phyloP scores from a whole-genome alignment of 2,329 filamentous ascomycete genomes.

The Emmonsia crescens region DNA sequence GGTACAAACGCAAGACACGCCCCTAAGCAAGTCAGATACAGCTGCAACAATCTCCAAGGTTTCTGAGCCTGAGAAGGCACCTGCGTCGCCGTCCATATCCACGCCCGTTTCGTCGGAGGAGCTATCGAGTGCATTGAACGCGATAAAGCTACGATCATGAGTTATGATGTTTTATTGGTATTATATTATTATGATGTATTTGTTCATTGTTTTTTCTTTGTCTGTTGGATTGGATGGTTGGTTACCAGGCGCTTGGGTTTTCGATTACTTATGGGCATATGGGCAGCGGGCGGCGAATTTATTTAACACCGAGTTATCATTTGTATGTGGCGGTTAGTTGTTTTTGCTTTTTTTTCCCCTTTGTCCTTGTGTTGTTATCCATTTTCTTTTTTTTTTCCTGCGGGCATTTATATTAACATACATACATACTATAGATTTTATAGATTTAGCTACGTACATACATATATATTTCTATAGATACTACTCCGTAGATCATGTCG shows the following conservation, averaged over 20 bases:
- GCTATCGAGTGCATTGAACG: neutral
- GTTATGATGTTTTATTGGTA: neutral
- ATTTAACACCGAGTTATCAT: neutral
- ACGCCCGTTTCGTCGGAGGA: neutral
- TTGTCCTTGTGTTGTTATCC: neutral
- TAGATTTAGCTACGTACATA: neutral
- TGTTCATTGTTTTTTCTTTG: neutral
- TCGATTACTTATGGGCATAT: neutral
- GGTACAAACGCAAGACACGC: slow-evolving; percentile 4
- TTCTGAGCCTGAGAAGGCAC: neutral
- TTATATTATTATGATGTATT: neutral
- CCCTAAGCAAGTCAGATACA: neutral
- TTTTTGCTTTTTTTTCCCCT: neutral
- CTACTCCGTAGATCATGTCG: neutral
- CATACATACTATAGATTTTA: neutral
- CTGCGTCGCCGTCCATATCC: neutral
- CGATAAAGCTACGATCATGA: slow-evolving; percentile 3
- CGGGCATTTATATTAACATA: neutral
- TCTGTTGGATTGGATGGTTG: neutral
- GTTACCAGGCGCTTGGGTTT: neutral
- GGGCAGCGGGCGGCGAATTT: neutral
- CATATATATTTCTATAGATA: neutral
- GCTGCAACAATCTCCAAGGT: slow-evolving; percentile 17
- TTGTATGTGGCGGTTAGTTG: too few species aligned
- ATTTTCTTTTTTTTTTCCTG: neutral